Conservation (phyloP, 306 rosid species). For the Herpetospermum pedunculosum region DNA sequence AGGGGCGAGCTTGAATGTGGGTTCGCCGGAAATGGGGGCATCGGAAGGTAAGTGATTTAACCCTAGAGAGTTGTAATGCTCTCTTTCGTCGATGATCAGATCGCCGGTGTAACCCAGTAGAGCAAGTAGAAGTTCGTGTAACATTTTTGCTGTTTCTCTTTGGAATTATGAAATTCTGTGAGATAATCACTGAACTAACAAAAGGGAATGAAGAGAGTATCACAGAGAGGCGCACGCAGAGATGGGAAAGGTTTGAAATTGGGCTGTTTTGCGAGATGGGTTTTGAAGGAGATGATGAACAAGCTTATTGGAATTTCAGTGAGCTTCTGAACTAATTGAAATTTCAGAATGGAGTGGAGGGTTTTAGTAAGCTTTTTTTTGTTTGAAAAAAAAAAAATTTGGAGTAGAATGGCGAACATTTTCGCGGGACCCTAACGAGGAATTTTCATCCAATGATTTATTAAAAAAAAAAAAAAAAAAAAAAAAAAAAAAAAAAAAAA, state of each 20-base stretch:
- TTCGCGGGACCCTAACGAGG: no score
- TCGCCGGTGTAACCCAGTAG: slow-evolving; percentile 92
- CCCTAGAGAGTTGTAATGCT: slow-evolving; percentile 32
- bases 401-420: no score
- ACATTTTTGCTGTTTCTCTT: slow-evolving; percentile 24
- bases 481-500: no score
- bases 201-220: background rate
- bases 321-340: background rate
- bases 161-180: slow-evolving; percentile 11
- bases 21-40: slow-evolving; percentile 46
- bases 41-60: slow-evolving; percentile 11
- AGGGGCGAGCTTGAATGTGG: slow-evolving; percentile 74
- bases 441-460: no score
- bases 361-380: background rate
- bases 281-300: background rate
- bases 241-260: background rate
- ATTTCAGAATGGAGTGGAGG: background rate
- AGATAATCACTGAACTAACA: background rate
- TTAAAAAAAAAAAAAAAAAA: no score
- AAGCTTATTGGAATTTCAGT: background rate
- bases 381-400: no score
- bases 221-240: background rate
- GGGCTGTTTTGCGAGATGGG: background rate
- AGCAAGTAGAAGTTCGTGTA: slow-evolving; percentile 84
- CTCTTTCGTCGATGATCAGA: slow-evolving; percentile 69